phyloP scores from a whole-genome alignment of 306 rosid species.

The Glycine latifolia region DNA sequence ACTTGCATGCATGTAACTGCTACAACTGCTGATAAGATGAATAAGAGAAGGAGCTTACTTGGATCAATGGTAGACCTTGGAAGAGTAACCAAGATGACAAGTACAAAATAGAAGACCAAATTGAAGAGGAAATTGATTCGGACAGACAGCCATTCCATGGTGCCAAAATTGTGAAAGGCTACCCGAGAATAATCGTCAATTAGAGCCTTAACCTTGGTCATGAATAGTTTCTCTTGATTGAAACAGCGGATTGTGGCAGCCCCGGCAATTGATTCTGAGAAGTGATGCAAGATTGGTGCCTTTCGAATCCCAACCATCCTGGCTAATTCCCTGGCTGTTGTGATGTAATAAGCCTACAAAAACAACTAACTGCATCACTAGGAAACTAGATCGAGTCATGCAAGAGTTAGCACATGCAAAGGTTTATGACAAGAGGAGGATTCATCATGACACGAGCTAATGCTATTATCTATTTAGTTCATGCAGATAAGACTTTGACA shows the following conservation, averaged over 20 bases:
- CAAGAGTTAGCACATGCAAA: constrained; percentile 23
- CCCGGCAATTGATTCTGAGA: constrained; percentile 77
- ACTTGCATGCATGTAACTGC: neutral
- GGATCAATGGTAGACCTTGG: constrained; percentile 80
- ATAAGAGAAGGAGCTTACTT: constrained; percentile 56
- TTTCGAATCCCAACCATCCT: constrained; percentile 85
- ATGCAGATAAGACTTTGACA: neutral
- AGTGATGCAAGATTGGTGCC: constrained; percentile 87
- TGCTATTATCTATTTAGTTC: neutral
- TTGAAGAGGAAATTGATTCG: constrained; percentile 84
- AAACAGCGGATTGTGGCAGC: constrained; percentile 79
- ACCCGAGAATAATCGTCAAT: constrained; percentile 77
- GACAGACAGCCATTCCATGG: constrained; percentile 88
- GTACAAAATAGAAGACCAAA: constrained; percentile 68
- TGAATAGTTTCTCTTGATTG: constrained; percentile 68
- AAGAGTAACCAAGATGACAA: constrained; percentile 69
- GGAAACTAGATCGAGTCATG: constrained; percentile 24
- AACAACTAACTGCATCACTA: constrained; percentile 21
- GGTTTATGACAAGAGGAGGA: neutral
- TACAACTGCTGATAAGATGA: neutral
- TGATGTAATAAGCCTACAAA: constrained; percentile 76
- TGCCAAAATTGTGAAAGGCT: constrained; percentile 76
- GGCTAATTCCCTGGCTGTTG: constrained; percentile 85
- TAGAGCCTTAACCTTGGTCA: constrained; percentile 54
- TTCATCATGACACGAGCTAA: too few species aligned